Evolutionary conservation across 257 asterid species (phyloP), one percentile per base, ranked within the genome.

Genomic region (Fraxinus cuspidata): DNA sequence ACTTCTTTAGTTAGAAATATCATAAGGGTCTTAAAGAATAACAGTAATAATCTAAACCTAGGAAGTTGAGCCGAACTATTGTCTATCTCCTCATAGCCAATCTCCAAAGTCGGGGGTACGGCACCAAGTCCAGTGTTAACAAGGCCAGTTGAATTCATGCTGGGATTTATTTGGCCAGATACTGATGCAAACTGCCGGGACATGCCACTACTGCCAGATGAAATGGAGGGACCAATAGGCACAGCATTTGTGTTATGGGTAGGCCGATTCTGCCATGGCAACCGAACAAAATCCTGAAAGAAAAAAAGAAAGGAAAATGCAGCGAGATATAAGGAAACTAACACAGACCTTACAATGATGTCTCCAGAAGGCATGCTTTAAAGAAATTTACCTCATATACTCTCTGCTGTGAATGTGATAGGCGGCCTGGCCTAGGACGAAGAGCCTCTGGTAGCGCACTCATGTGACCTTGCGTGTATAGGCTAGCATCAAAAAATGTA

Each of bases 371-470:
- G 16, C 32, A 85, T 27, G 42, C 29, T 35, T 56, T 76, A 25
- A 58, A 42, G 49, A 42, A 42, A 40, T 76, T 74, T 75, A 90
- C 99, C 98, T 96, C 97, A 79, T 96, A 96, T 80, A 96, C 99
- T 78, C 97, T 90, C 89, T 96, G 99, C 85, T 93, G 98, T 40
- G 98, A 87, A 79, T 86, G 92, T 5, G 99, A 90, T 71, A 96
- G 80, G 76, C 91, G 97, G 42, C 99, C 99, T 71, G 98, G 97
- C 81, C 87, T 90, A 81, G 98, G 99, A 63, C 97, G 97, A 84
- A 96, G 99, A 66, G 96, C 94, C 81, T 96, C 99, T 5, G 99
- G 97, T 70, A 93, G 70, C 76, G 77, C 89, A 73, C 94, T 89
- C 89, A 91, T 87, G 84, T 89, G 96, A 78, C 94, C 93, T 81